phyloP scores from a whole-genome alignment of 1,284 basidiomycete species.

The Tilletiopsis washingtonensis region DNA sequence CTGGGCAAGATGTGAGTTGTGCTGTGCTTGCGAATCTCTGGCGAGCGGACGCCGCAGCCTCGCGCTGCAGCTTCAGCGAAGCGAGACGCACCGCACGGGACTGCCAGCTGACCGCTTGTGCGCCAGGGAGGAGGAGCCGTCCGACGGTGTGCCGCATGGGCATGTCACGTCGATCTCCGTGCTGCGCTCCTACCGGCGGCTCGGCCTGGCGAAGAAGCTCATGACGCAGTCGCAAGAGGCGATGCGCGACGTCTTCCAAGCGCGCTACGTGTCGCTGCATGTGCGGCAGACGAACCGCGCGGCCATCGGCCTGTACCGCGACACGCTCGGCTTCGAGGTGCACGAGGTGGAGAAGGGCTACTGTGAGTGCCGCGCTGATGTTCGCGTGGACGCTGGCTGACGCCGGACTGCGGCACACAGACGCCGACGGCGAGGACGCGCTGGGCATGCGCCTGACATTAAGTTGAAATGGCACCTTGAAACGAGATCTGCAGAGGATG shows the following conservation, averaged over 20 bases:
- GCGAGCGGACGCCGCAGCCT: too few species aligned
- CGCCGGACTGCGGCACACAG: slow-evolving; percentile 1
- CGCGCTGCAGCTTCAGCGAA: too few species aligned
- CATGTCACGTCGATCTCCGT: slow-evolving; percentile 46
- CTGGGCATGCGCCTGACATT: slow-evolving; percentile 35
- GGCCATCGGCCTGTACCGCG: slow-evolving; percentile 43
- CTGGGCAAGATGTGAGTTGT: slow-evolving; percentile 73
- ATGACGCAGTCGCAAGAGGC: slow-evolving; percentile 46
- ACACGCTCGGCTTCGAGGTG: slow-evolving; percentile 44
- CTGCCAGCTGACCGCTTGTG: too few species aligned
- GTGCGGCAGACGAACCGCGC: slow-evolving; percentile 45
- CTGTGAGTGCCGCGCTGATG: slow-evolving; percentile 15
- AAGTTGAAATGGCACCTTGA: not conserved
- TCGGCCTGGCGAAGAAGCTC: slow-evolving; percentile 44
- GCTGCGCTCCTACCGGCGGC: slow-evolving; percentile 38
- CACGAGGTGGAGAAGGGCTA: slow-evolving; percentile 42
- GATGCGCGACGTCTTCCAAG: slow-evolving; percentile 44
- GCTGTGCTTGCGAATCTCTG: too few species aligned
- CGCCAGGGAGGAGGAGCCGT: slow-evolving; percentile 40
- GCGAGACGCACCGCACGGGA: too few species aligned
- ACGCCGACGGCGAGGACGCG: slow-evolving; percentile 46
- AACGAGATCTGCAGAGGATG: too few species aligned
- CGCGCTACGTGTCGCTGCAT: slow-evolving; percentile 42
- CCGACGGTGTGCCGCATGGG: slow-evolving; percentile 45
- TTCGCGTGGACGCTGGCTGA: not conserved